Base-by-base conservation (phyloP, 2,329 filamentous ascomycete species). In the Exophiala aquamarina region DNA sequence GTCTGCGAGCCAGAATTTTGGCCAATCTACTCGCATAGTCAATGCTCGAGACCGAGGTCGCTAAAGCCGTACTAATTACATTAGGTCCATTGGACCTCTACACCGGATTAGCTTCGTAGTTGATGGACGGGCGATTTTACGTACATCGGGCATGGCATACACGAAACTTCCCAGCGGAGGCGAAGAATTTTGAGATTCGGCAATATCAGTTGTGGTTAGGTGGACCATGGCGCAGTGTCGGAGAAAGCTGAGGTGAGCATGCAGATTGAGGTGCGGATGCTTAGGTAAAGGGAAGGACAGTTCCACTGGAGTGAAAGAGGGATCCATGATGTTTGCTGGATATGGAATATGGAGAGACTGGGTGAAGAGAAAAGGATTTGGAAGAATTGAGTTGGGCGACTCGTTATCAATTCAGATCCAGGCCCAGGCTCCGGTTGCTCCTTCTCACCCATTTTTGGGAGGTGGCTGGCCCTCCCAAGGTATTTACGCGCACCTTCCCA, bases 81-180 rank as follows among this genome's bases (percentile, higher is more conserved):
- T 54, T 50, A 28, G 50, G 79, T 52, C 54, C 70, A 64, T 66
- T 63, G 42, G 64, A 65, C 20, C 67, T 66, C 70, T 74, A 46
- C 29, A 29, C 19, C 59, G 42, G 60, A 43, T 60, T 56, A 31
- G 52, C 43, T 14, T 44, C 17, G 14, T 13, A 26, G 13, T 39
- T 5, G n/a, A 39, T 19, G 17, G 23, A 17, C 26, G 15, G 15
- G 44, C 19, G 19, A 11, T 65, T 39, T 40, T 42, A 64, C 74
- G 60, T 72, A 95, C 93, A 70, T 95, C 87, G 13, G 93, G 92
- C 66, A 98, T 81, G 2, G 91, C 88, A 65, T 95, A 97, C 36
- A 97, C 88, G 63, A 97, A 92, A 40, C 89, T 95, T 3, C 93
- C 92, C 68, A 97, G 77, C 40, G 78, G 72, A 32, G 78, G 70